phyloP scores from a whole-genome alignment of 805 yeast genomes.

The Cyberlindnera sargentensis region DNA sequence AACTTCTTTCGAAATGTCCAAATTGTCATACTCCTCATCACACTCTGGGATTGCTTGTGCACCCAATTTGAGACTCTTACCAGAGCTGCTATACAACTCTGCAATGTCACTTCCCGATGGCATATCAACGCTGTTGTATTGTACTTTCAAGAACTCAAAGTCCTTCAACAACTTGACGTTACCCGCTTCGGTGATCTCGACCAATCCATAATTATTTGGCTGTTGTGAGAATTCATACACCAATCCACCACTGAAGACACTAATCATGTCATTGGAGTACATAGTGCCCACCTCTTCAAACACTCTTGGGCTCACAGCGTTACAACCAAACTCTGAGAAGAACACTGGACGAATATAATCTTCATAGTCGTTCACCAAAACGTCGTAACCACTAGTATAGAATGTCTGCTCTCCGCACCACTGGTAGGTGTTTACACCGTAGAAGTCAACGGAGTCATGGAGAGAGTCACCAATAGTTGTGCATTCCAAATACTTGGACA shows the following conservation, averaged over 20 bases:
- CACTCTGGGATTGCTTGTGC: constrained; percentile 29
- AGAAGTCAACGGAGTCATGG: constrained; percentile 67
- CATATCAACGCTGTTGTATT: constrained; percentile 31
- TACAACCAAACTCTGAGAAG: constrained; percentile 90
- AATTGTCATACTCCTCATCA: constrained; percentile 33
- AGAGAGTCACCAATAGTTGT: constrained; percentile 30
- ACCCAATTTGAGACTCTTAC: constrained; percentile 18
- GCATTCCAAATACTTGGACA: constrained; percentile 79
- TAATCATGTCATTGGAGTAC: constrained; percentile 65
- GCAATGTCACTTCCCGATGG: constrained; percentile 25
- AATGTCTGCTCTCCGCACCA: constrained; percentile 96
- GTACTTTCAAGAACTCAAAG: constrained; percentile 44
- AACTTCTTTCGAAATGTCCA: constrained; percentile 32
- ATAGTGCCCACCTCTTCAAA: constrained; percentile 73
- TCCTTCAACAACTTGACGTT: constrained; percentile 51
- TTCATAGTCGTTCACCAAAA: constrained; percentile 63
- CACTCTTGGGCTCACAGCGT: constrained; percentile 66
- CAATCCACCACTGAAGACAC: constrained; percentile 80
- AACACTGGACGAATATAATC: constrained; percentile 72
- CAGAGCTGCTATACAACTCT: constrained; percentile 18
- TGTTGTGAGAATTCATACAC: constrained; percentile 89
- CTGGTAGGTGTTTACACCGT: constrained; percentile 90
- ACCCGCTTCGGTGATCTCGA: constrained; percentile 41
- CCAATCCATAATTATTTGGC: constrained; percentile 76
- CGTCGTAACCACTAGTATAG: constrained; percentile 65